These are phyloP conservation scores for Bipolaris gigantea DNA, from an alignment of 2,329 filamentous ascomycete genomes.

Conservation along the genomic window DNA sequence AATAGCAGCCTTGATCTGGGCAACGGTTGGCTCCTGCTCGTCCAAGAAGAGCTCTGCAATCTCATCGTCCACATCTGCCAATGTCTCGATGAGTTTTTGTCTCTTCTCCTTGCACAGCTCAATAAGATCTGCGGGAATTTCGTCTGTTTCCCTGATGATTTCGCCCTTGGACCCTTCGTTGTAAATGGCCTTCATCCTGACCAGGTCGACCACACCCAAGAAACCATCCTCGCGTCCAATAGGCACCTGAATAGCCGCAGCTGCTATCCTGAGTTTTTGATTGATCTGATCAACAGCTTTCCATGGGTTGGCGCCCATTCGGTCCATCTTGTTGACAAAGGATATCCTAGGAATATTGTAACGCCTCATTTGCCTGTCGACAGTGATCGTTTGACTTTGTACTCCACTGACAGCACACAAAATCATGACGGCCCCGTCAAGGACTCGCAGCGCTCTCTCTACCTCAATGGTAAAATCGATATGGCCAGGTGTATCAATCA, in stretches of 20 bases:
- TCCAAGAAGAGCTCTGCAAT: slow-evolving; percentile 95
- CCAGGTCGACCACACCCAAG: slow-evolving; percentile 86
- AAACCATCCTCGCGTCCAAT: slow-evolving; percentile 93
- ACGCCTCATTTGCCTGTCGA: slow-evolving; percentile 97
- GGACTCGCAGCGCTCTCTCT: slow-evolving; percentile 87
- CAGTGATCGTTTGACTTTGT: slow-evolving; percentile 96
- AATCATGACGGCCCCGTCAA: slow-evolving; percentile 98
- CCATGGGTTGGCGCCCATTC: slow-evolving; percentile 97
- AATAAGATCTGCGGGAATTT: slow-evolving; percentile 78
- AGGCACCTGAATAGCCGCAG: slow-evolving; percentile 90
- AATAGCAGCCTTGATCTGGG: slow-evolving; percentile 90
- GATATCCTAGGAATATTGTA: slow-evolving; percentile 96
- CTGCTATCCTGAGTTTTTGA: slow-evolving; percentile 87
- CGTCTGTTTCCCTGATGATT: slow-evolving; percentile 72
- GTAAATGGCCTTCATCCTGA: slow-evolving; percentile 91
- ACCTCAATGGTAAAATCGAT: slow-evolving; percentile 99
- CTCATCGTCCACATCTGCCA: slow-evolving; percentile 96
- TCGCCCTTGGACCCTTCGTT: slow-evolving; percentile 82
- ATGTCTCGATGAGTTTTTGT: slow-evolving; percentile 84
- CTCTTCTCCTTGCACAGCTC: slow-evolving; percentile 80
- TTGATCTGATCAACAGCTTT: slow-evolving; percentile 98
- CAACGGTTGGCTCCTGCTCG: slow-evolving; percentile 74
- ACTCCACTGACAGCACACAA: slow-evolving; percentile 96
- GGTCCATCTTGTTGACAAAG: slow-evolving; percentile 99
- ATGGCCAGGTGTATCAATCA: slow-evolving; percentile 98